These are phyloP conservation scores for Chlamydomonas sp. DNA, from an alignment of 139 green algal species.

Conservation along the genomic window DNA sequence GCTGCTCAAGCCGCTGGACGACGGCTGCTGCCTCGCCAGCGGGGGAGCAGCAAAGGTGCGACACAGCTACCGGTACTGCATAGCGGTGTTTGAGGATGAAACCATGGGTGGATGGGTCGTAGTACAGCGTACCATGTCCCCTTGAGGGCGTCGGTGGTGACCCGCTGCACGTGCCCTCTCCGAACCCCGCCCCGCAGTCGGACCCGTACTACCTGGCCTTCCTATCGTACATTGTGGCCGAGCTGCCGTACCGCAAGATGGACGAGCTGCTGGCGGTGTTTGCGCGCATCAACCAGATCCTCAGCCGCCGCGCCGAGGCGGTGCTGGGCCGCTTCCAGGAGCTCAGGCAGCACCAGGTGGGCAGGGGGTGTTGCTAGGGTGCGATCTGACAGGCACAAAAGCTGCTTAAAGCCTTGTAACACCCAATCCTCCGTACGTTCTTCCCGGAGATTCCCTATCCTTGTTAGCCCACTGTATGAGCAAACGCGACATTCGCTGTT, in stretches of 20 bases:
- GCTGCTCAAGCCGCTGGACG: conserved; percentile 64
- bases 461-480: no score
- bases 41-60: conserved; percentile 7
- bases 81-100: not conserved
- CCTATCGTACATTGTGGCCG: conserved; percentile 57
- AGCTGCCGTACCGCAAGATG: conserved; percentile 65
- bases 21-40: conserved; percentile 38
- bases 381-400: not conserved
- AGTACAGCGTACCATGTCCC: no score
- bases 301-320: conserved; percentile 55
- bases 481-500: no score
- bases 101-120: not conserved
- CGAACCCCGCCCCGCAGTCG: not conserved
- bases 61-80: not conserved
- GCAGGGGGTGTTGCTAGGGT: not conserved
- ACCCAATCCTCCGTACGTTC: no score
- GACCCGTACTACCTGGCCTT: conserved; percentile 63
- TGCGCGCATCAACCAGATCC: conserved; percentile 62
- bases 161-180: no score
- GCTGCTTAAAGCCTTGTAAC: not conserved
- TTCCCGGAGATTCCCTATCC: no score
- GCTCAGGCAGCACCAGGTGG: not conserved
- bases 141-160: no score
- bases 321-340: conserved; percentile 22
- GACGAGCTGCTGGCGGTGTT: conserved; percentile 80